These are phyloP conservation scores for Tetracentron sinense DNA, from an alignment of 164 flowering plant genomes.

Conservation along the genomic window DNA sequence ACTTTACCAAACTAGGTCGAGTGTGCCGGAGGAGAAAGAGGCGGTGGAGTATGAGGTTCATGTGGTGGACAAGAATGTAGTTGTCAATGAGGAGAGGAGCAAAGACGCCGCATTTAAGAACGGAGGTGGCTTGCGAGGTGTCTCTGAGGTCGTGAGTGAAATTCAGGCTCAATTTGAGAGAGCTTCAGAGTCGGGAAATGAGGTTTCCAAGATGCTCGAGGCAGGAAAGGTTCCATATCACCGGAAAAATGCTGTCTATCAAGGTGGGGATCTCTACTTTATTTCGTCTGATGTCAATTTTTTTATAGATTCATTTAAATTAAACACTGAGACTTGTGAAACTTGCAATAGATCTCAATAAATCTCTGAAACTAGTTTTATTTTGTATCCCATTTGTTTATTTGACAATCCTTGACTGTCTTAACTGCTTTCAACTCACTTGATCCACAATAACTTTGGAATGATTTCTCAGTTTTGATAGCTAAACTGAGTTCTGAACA, in stretches of 20 bases:
- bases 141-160: constrained; percentile 53
- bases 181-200: constrained; percentile 68
- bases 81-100: constrained; percentile 37
- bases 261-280: constrained; percentile 37
- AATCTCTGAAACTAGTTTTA: no score
- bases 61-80: constrained; percentile 73
- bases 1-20: no score
- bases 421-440: no score
- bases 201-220: constrained; percentile 78
- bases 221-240: constrained; percentile 72
- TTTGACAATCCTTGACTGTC: no score
- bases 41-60: constrained; percentile 67
- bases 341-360: no score
- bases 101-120: constrained; percentile 33
- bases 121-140: constrained; percentile 32
- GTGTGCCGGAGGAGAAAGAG: constrained; percentile 32
- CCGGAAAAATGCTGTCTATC: constrained; percentile 51
- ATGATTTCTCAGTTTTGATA: neutral
- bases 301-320: no score
- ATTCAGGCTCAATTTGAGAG: constrained; percentile 69
- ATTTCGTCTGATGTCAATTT: no score
- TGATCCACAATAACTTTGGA: no score
- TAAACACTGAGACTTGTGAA: no score
- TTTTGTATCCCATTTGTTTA: no score
- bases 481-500: neutral